Base-by-base conservation (phyloP, 345 rosid species). In the Populus simonii region DNA sequence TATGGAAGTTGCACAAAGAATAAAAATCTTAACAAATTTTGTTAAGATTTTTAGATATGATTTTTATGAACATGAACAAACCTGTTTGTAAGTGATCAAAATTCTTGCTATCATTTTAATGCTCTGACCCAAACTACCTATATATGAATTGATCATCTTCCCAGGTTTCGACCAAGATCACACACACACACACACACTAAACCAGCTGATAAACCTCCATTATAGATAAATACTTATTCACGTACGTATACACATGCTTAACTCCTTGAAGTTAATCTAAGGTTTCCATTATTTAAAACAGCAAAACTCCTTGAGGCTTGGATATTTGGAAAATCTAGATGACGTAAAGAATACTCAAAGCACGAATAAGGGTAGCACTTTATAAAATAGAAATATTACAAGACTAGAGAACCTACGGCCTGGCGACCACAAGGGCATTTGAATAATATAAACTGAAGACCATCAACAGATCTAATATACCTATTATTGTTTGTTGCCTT, bases 371-470 rank as follows among this genome's bases (percentile, higher is more conserved):
- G 63, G 13, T n/a, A 12, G 27, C 15, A 5, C 29, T n/a, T n/a
- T 57, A 57, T n/a, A 57, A n/a, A 57, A n/a, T 9, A 27, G 63
- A 57, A 59, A 59, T 9, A n/a, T 10, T 2, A n/a, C 2, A 9
- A 23, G 6, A 1, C 25, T n/a, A n/a, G n/a, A 59, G 5, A n/a
- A 4, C 29, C 7, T 20, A 9, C 27, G 27, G 27, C 25, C 29
- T 59, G 7, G 59, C 59, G 0, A 59, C 65, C 18, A 22, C 47
- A 66, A 66, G 62, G 53, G 25, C 65, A 61, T 69, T 78, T 75
- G 68, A 75, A 75, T 77, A 78, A 35, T 68, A 18, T 72, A 77
- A 77, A 79, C 38, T 6, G 68, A 67, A 71, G 77, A 79, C 72
- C 71, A 67, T 23, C 29, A 62, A 31, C 59, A 77, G 72, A 23